Evolutionary conservation across 345 rosid species (phyloP).

Genomic region (Populus euphratica): DNA sequence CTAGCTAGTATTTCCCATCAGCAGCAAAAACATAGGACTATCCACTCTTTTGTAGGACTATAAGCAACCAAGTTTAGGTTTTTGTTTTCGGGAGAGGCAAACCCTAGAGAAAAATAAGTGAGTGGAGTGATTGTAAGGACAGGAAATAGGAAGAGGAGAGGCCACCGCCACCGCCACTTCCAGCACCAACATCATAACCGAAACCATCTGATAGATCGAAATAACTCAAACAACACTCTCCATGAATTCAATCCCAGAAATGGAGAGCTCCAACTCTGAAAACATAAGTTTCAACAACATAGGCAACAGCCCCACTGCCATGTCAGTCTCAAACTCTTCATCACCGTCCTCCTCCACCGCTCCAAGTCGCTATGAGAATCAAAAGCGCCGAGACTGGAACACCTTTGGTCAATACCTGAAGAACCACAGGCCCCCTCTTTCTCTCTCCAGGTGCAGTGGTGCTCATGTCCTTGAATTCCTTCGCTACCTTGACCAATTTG

Average conservation of each 20-base stretch:
- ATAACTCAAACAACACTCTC: not conserved
- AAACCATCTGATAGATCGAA: not conserved
- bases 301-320: not conserved
- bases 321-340: not conserved
- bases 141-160: not conserved
- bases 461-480: conserved; percentile 35
- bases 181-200: not conserved
- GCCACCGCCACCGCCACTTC: not conserved
- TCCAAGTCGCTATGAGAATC: conserved; percentile 37
- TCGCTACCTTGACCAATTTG: conserved; percentile 32
- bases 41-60: not conserved
- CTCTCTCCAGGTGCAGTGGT: conserved; percentile 37
- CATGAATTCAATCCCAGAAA: conserved; percentile 26
- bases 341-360: conserved; percentile 19
- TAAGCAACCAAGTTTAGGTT: not conserved
- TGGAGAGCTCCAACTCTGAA: conserved; percentile 15
- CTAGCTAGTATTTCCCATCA: not conserved
- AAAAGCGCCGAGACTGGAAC: conserved; percentile 40
- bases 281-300: conserved; percentile 1
- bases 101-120: not conserved
- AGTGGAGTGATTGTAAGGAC: not conserved
- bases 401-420: conserved; percentile 36
- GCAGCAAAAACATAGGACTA: not conserved
- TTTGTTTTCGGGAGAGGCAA: not conserved
- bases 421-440: conserved; percentile 35